Evolutionary conservation across 371 early-diverging fungal species (phyloP).

Genomic region (Dinochytrium kinnereticum): DNA sequence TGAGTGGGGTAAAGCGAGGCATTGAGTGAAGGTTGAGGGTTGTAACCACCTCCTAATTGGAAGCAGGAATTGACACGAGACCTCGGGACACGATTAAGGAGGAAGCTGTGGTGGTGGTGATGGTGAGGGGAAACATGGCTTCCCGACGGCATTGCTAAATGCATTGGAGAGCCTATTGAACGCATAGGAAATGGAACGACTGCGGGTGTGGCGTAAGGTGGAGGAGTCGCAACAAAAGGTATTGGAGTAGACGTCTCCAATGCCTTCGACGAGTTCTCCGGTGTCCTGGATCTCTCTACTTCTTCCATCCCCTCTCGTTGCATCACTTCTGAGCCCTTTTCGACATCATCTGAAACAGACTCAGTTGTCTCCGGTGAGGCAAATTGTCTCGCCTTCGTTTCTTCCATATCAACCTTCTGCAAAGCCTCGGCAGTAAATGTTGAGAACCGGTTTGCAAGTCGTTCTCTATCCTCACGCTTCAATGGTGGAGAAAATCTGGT

Average conservation of each 20-base stretch:
- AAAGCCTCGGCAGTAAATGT: background rate
- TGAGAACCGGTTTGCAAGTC: background rate
- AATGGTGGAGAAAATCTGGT: background rate
- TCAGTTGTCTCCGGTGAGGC: too few species aligned
- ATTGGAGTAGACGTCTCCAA: background rate
- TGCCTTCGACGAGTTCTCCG: background rate
- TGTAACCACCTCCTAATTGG: background rate
- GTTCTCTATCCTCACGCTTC: background rate
- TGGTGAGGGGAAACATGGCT: background rate
- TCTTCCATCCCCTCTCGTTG: too few species aligned
- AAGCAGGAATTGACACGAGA: background rate
- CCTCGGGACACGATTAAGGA: background rate
- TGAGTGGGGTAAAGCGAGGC: background rate
- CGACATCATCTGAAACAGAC: too few species aligned
- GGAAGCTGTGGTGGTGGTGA: constrained; percentile 1
- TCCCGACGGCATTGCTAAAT: background rate
- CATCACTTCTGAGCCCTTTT: too few species aligned
- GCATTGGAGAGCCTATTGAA: background rate
- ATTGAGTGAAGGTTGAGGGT: too few species aligned
- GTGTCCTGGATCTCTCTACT: background rate
- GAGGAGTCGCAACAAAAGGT: background rate
- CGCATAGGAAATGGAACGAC: background rate
- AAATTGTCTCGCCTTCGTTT: background rate
- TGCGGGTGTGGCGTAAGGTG: background rate
- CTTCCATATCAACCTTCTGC: too few species aligned